A percentile compares a stretch with the other conserved stretches of the same genome.
These are phyloP conservation scores for Castanea crenata DNA, from an alignment of 306 rosid genomes.

Conservation along the genomic window DNA sequence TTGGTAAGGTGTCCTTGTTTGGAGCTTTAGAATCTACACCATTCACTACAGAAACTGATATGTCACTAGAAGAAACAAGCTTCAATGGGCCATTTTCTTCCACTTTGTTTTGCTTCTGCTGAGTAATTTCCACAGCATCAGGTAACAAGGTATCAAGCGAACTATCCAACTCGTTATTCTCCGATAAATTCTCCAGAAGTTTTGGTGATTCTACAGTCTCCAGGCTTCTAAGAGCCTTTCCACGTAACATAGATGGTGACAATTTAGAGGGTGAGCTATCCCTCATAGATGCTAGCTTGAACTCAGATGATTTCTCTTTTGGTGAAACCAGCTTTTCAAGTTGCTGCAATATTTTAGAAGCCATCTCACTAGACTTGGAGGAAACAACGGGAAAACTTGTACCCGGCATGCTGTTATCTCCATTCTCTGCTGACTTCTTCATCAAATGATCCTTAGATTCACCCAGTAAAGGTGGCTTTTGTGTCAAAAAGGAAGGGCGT, in stretches of 20 bases:
- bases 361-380: slow-evolving; percentile 74
- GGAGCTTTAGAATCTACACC: slow-evolving; percentile 28
- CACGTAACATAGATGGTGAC: slow-evolving; percentile 75
- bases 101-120: slow-evolving; percentile 38
- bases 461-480: slow-evolving; percentile 35
- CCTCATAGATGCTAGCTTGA: slow-evolving; percentile 34
- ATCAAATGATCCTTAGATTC: slow-evolving; percentile 32
- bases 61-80: slow-evolving; percentile 33
- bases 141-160: slow-evolving; percentile 23
- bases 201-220: slow-evolving; percentile 73
- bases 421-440: slow-evolving; percentile 44
- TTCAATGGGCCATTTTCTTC: slow-evolving; percentile 48
- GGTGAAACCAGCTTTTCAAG: slow-evolving; percentile 79
- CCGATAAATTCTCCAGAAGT: slow-evolving; percentile 34
- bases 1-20: slow-evolving; percentile 28
- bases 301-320: slow-evolving; percentile 55
- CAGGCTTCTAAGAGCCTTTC: slow-evolving; percentile 84
- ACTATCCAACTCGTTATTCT: slow-evolving; percentile 24
- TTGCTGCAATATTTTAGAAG: slow-evolving; percentile 77
- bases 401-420: slow-evolving; percentile 35
- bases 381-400: slow-evolving; percentile 42
- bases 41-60: slow-evolving; percentile 25
- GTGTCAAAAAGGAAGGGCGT: slow-evolving; percentile 38
- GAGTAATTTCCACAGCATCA: slow-evolving; percentile 33
- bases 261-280: slow-evolving; percentile 62